Percentiles rank a stretch among this genome's conserved stretches.
These are phyloP conservation scores for Capsaspora owczarzaki DNA, from an alignment of 78 protist genomes.

Conservation along the genomic window DNA sequence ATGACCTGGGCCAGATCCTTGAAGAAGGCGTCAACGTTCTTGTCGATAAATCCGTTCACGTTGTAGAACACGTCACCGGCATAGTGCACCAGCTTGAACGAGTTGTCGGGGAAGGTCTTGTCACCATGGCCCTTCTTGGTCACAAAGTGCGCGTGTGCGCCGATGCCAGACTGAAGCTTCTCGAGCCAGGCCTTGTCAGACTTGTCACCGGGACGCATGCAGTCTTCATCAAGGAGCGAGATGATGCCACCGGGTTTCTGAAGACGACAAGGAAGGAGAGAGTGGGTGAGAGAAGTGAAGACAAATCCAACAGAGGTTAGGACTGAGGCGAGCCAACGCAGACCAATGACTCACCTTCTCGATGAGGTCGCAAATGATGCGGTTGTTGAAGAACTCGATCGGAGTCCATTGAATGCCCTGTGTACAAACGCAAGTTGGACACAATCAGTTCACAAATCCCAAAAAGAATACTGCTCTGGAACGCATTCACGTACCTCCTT, in stretches of 20 bases:
- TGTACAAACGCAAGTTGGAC: neutral
- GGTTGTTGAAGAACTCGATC: constrained; percentile 79
- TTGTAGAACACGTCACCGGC: constrained; percentile 83
- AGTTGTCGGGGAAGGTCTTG: constrained; percentile 30
- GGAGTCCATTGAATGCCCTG: constrained; percentile 85
- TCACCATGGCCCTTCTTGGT: constrained; percentile 1
- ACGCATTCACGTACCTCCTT: neutral
- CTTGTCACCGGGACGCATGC: constrained; percentile 2
- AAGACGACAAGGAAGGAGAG: too few species aligned
- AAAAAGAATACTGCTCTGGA: neutral
- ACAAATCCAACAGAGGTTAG: too few species aligned
- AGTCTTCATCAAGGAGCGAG: neutral
- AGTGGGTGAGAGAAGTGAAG: too few species aligned
- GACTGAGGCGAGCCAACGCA: too few species aligned
- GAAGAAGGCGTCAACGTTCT: constrained; percentile 80
- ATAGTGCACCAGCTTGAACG: constrained; percentile 55
- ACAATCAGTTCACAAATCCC: neutral
- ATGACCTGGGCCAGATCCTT: constrained; percentile 30
- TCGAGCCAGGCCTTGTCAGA: neutral
- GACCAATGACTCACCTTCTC: too few species aligned
- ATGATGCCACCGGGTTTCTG: constrained; percentile 6
- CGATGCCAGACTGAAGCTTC: constrained; percentile 5
- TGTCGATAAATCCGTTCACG: constrained; percentile 60
- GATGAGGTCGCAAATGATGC: constrained; percentile 51
- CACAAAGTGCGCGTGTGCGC: constrained; percentile 56